A percentile compares a stretch with the other conserved stretches of the same genome.
These are phyloP conservation scores for Hygrocybe punicea DNA, from an alignment of 768 basidiomycete species.

Conservation along the genomic window DNA sequence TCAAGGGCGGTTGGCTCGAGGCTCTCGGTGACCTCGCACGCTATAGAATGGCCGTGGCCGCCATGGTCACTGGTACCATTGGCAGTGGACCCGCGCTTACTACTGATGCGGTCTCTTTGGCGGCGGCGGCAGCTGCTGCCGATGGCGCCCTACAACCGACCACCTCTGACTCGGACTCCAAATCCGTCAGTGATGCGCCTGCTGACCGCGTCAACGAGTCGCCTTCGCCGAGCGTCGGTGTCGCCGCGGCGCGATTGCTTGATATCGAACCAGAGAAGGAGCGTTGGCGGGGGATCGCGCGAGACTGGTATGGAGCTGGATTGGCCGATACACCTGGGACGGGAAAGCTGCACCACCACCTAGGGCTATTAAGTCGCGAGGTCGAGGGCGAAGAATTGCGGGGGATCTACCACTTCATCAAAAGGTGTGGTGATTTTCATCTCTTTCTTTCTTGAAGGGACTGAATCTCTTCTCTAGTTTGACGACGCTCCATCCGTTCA, in stretches of 20 bases:
- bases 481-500: constrained; percentile 86
- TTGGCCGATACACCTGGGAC: constrained; percentile 88
- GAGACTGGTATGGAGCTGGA: constrained; percentile 90
- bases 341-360: constrained; percentile 90
- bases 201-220: constrained; percentile 61
- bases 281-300: constrained; percentile 82
- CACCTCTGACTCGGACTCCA: constrained; percentile 24
- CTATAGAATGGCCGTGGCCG: constrained; percentile 95
- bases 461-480: constrained; percentile 51
- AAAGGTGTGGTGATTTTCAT: constrained; percentile 60
- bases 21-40: constrained; percentile 94
- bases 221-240: constrained; percentile 74
- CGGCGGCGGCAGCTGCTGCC: constrained; percentile 26
- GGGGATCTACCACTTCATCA: constrained; percentile 89
- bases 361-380: constrained; percentile 85
- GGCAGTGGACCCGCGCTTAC: constrained; percentile 48
- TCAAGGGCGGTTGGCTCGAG: constrained; percentile 88
- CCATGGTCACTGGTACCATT: constrained; percentile 59
- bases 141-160: constrained; percentile 17
- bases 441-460: constrained; percentile 7
- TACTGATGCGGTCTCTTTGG: constrained; percentile 52
- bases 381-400: constrained; percentile 77
- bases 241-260: constrained; percentile 74
- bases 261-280: constrained; percentile 91
- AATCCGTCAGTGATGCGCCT: constrained; percentile 48